Conservation (phyloP, 768 basidiomycete species). For the Multifurca ochricompacta region DNA sequence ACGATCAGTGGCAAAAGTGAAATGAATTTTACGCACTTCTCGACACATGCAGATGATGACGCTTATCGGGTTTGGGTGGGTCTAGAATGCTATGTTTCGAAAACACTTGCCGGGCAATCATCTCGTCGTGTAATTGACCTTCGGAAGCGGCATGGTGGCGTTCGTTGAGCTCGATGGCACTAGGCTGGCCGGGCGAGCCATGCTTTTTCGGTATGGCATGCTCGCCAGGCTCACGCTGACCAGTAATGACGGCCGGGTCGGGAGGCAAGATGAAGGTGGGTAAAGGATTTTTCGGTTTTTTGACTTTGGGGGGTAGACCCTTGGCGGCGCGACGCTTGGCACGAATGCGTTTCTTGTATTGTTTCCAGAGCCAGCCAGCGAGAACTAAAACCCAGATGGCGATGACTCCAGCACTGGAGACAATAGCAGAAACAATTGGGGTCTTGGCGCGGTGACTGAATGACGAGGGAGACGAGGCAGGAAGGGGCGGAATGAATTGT, state of each 20-base stretch:
- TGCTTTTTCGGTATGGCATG: conserved; percentile 10
- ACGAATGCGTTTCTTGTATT: conserved; percentile 14
- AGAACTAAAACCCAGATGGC: conserved; percentile 14
- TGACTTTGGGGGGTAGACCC: conserved; percentile 12
- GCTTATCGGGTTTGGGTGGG: conserved; percentile 13
- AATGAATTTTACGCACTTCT: neutral
- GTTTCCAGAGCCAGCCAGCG: conserved; percentile 12
- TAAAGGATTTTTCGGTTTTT: conserved; percentile 5
- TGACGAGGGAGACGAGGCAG: neutral
- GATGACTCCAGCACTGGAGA: conserved; percentile 4
- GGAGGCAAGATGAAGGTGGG: conserved; percentile 20
- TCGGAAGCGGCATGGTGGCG: neutral
- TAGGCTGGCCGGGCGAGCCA: neutral
- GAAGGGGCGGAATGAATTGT: too few species aligned
- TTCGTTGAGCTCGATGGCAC: conserved; percentile 5
- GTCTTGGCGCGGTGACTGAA: conserved; percentile 18
- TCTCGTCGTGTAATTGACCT: neutral
- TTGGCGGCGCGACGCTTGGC: conserved; percentile 10
- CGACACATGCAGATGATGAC: neutral
- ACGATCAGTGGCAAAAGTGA: neutral
- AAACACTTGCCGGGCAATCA: conserved; percentile 12
- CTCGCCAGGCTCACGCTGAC: conserved; percentile 15
- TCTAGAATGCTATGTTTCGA: conserved; percentile 10
- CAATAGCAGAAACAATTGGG: conserved; percentile 16
- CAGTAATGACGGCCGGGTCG: conserved; percentile 18